phyloP scores from a whole-genome alignment of 352 stramenopile species.

The Pythium angustatum region DNA sequence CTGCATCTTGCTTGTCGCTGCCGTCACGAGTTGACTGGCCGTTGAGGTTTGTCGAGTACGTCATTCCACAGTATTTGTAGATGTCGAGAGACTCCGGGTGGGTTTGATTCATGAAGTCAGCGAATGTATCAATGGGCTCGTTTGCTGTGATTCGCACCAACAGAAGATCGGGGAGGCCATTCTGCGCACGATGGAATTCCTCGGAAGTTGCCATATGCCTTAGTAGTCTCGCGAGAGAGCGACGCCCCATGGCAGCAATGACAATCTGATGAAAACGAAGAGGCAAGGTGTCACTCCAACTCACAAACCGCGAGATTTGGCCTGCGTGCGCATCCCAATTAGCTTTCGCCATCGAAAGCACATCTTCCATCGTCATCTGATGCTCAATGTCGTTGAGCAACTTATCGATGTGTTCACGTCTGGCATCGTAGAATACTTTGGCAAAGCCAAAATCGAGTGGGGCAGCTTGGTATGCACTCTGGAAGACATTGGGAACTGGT shows the following conservation, averaged over 20 bases:
- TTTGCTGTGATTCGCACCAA: conserved; percentile 37
- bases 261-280: conserved; percentile 58
- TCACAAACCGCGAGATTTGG: conserved; percentile 65
- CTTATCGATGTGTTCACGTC: conserved; percentile 46
- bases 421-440: conserved; percentile 46
- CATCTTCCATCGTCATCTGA: conserved; percentile 41
- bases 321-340: conserved; percentile 52
- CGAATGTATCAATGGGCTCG: conserved; percentile 9
- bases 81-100: conserved; percentile 29
- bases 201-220: conserved; percentile 69
- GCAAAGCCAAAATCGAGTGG: conserved; percentile 76
- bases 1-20: neutral
- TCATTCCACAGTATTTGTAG: conserved; percentile 57
- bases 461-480: conserved; percentile 77
- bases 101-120: conserved; percentile 13
- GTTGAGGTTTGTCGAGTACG: conserved; percentile 51
- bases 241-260: conserved; percentile 47
- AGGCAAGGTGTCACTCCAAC: conserved; percentile 43
- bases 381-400: conserved; percentile 43
- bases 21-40: neutral
- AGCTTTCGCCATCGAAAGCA: conserved; percentile 40
- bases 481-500: conserved; percentile 79
- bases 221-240: conserved; percentile 43
- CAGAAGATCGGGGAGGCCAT: conserved; percentile 70
- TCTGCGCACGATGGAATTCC: conserved; percentile 70